Evolutionary conservation across 345 rosid genomes (phyloP).

Genomic region (Carallia brachiata): DNA sequence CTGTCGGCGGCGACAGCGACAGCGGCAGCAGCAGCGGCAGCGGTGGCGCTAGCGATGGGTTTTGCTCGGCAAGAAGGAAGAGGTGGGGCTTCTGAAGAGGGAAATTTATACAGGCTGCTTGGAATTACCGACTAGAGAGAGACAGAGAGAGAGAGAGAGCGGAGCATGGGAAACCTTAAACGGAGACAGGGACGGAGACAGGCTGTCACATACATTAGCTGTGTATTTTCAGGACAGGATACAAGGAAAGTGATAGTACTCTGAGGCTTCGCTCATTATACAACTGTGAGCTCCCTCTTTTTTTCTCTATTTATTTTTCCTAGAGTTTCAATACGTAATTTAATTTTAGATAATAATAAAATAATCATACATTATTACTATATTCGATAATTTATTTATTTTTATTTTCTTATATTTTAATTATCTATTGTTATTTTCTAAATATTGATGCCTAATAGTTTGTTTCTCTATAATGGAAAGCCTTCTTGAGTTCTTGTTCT

Average conservation of each 20-base stretch:
- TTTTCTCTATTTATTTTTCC: not conserved
- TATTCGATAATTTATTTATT: too few relatives aligned
- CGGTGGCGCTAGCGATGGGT: not conserved
- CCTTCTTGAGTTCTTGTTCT: too few relatives aligned
- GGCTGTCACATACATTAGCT: slow-evolving; percentile 61
- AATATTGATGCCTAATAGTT: too few relatives aligned
- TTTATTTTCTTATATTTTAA: too few relatives aligned
- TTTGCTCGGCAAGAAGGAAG: not conserved
- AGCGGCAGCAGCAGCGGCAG: not conserved
- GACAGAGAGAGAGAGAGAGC: too few relatives aligned
- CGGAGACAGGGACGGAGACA: slow-evolving; percentile 31
- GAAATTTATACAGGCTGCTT: not conserved
- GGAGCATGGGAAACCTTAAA: not conserved
- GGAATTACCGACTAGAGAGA: not conserved
- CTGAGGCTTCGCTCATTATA: slow-evolving; percentile 1
- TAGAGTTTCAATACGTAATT: too few relatives aligned
- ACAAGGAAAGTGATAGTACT: not conserved
- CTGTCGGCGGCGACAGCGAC: not conserved
- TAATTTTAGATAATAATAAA: too few relatives aligned
- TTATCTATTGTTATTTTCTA: too few relatives aligned
- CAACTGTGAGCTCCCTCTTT: slow-evolving; percentile 1
- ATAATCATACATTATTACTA: too few relatives aligned
- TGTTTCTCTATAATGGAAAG: too few relatives aligned
- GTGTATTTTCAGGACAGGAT: slow-evolving; percentile 6
- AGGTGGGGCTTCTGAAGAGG: not conserved